Conservation (phyloP, 1,284 basidiomycete species). For the Boletellus deceptivus region DNA sequence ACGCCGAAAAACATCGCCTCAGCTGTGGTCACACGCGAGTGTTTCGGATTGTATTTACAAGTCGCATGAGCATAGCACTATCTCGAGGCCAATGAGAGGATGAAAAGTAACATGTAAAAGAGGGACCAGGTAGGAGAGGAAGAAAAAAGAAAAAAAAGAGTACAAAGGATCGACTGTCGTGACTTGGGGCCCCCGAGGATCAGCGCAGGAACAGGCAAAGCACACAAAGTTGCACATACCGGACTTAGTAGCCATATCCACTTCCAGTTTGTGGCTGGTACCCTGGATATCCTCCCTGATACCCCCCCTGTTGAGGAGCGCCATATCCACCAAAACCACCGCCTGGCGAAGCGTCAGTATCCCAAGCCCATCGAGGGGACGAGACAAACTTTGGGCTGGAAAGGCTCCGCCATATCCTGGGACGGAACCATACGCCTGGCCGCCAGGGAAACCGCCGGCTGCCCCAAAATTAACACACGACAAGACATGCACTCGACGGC, state of each 20-base stretch:
- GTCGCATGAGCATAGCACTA: conserved; percentile 8
- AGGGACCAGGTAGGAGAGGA: conserved; percentile 1
- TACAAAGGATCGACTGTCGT: neutral
- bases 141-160: neutral
- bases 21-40: conserved; percentile 1
- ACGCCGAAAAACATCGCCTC: neutral
- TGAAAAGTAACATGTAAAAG: conserved; percentile 1
- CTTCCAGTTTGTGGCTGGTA: conserved; percentile 19
- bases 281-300: conserved; percentile 23
- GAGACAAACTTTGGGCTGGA: conserved; percentile 16
- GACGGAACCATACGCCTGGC: conserved; percentile 19
- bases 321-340: conserved; percentile 15
- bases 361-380: neutral
- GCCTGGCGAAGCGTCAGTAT: conserved; percentile 8
- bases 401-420: conserved; percentile 25
- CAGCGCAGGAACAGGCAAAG: neutral
- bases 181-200: neutral
- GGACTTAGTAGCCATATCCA: conserved; percentile 24
- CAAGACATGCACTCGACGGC: neutral
- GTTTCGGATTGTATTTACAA: conserved; percentile 19
- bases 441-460: conserved; percentile 18
- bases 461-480: neutral
- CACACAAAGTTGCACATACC: conserved; percentile 3
- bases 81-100: neutral
- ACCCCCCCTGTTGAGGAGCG: conserved; percentile 24